Evolutionary conservation across 345 rosid genomes (phyloP).

Genomic region (Citrus maxima): DNA sequence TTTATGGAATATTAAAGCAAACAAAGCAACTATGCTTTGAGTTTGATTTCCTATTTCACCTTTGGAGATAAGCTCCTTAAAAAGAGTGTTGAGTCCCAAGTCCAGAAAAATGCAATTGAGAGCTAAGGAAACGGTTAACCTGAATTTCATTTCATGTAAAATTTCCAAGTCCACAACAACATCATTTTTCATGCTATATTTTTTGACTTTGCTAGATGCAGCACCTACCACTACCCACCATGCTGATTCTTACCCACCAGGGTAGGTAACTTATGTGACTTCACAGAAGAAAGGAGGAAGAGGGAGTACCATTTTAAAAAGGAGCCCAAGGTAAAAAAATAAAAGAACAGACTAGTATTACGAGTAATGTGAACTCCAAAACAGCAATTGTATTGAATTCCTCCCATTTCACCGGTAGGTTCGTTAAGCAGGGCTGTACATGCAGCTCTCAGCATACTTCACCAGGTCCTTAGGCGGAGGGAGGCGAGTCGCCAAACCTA

Average conservation of each 20-base stretch:
- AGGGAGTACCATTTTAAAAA: not conserved
- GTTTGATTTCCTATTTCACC: no score
- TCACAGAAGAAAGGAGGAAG: not conserved
- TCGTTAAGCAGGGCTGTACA: constrained; percentile 84
- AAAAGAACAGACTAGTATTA: not conserved
- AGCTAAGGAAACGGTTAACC: not conserved
- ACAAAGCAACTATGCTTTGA: no score
- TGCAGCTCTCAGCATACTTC: constrained; percentile 81
- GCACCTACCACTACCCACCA: constrained; percentile 12
- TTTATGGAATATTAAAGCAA: no score
- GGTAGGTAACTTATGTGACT: not conserved
- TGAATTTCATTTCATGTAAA: constrained; percentile 8
- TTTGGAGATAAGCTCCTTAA: no score
- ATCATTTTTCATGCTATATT: not conserved
- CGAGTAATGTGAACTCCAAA: not conserved
- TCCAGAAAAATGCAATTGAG: not conserved
- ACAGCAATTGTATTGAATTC: not conserved
- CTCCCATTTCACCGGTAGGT: constrained; percentile 50
- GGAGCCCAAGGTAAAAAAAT: not conserved
- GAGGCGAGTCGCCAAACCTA: constrained; percentile 85
- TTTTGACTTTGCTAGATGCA: not conserved
- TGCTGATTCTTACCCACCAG: not conserved
- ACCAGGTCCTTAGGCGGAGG: constrained; percentile 77
- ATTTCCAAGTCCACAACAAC: constrained; percentile 2
- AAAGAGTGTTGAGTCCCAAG: no score